phyloP scores from a whole-genome alignment of 768 basidiomycete species.

The Pisolithus marmoratus region DNA sequence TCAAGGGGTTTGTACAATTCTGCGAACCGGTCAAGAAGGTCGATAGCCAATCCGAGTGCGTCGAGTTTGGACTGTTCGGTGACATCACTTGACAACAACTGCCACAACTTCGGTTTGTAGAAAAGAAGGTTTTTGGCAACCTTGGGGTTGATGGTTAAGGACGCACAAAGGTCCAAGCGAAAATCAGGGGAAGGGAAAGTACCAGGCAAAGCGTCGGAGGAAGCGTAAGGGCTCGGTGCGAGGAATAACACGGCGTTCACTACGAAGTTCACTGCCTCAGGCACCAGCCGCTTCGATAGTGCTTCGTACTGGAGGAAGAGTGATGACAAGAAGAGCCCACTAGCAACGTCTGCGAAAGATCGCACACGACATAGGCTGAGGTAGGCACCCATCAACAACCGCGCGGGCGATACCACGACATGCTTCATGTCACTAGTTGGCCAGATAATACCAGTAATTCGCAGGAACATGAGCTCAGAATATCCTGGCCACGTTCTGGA shows the following conservation, averaged over 20 bases:
- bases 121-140: constrained; percentile 35
- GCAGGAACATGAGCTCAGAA: constrained; percentile 75
- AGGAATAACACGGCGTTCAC: constrained; percentile 67
- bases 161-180: constrained; percentile 38
- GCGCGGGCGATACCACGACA: constrained; percentile 78
- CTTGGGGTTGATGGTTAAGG: constrained; percentile 34
- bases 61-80: constrained; percentile 68
- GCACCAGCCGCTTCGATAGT: constrained; percentile 80
- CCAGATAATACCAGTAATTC: constrained; percentile 80
- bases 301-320: constrained; percentile 80
- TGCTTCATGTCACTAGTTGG: constrained; percentile 94
- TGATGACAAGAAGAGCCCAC: constrained; percentile 86
- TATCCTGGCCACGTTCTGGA: constrained; percentile 87
- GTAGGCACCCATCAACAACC: constrained; percentile 87
- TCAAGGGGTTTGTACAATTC: constrained; percentile 73
- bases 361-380: constrained; percentile 80
- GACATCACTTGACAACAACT: constrained; percentile 31
- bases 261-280: constrained; percentile 84
- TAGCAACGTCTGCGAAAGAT: constrained; percentile 65
- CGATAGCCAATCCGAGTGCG: constrained; percentile 55
- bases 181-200: constrained; percentile 71
- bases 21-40: constrained; percentile 61
- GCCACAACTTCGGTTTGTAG: constrained; percentile 42
- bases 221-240: constrained; percentile 53
- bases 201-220: constrained; percentile 51